Base-by-base conservation (phyloP, 805 yeast genomes). In the Metschnikowia cerradonensis region DNA sequence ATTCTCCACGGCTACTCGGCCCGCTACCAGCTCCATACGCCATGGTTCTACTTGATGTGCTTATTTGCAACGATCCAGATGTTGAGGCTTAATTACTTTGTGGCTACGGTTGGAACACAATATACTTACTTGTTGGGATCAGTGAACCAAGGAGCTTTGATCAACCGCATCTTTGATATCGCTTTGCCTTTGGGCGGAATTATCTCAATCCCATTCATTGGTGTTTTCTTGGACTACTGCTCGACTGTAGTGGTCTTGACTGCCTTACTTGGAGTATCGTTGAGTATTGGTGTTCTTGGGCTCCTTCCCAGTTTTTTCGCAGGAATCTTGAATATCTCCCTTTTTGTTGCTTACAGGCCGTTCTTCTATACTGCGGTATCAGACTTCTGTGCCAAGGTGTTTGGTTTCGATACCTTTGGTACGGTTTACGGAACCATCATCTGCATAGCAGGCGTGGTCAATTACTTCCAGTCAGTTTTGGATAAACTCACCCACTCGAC, bases 361-460 rank as follows among this genome's bases (percentile, higher is more conserved):
- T 78, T 80, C 56, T 80, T 78, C 64, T 80, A 80, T 60, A 79
- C 84, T n/a, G 70, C 81, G 2, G 67, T 80, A 36, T 75, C 81
- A 3, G 84, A 80, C 60, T 77, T 72, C 60, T 80, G 84, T 59
- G 83, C 86, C 26, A 83, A 83, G 62, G 83, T 79, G 44, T 83
- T 81, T 62, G 86, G 86, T 1, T 75, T 78, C 55, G 83, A 80
- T 58, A 79, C 84, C 10, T 78, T 80, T 61, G 84, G 86, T 37
- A 77, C 82, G 1, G 75, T 80, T 30, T 80, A 80, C 58, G 84
- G 84, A n/a, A 65, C 80, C 17, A 77, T 79, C 32, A 78, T 79
- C 66, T 75, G 81, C 41, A 66, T 77, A 22, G 73, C 83, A 1
- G 84, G 84, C 35, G 55, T 77, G 15, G 64, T 77, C 61, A 80